These are phyloP conservation scores for Nidula niveotomentosa DNA, from an alignment of 1,284 basidiomycete genomes.

Conservation along the genomic window DNA sequence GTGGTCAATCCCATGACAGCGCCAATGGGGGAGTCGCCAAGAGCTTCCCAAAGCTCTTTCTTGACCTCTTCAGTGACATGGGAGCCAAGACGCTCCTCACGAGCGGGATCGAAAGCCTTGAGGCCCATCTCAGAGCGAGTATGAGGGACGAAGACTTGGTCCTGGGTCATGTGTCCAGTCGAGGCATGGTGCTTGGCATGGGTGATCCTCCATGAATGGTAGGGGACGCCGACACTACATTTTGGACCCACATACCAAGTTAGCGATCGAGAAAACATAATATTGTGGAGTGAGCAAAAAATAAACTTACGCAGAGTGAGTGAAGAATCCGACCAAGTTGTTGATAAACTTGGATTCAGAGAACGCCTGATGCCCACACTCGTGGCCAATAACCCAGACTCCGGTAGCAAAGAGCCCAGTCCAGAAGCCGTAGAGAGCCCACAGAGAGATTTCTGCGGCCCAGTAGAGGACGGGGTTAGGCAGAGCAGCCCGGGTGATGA, in stretches of 20 bases:
- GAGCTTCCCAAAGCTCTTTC: constrained; percentile 81
- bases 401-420: constrained; percentile 92
- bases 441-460: constrained; percentile 67
- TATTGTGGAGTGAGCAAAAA: constrained; percentile 9
- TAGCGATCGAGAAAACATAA: constrained; percentile 13
- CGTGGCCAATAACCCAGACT: constrained; percentile 91
- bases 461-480: constrained; percentile 67
- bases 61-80: constrained; percentile 74
- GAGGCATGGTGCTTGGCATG: constrained; percentile 98
- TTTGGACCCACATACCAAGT: constrained; percentile 19
- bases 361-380: constrained; percentile 96
- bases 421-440: constrained; percentile 82
- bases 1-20: constrained; percentile 65
- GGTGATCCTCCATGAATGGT: constrained; percentile 97
- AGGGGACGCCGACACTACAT: constrained; percentile 87
- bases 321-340: constrained; percentile 91
- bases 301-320: constrained; percentile 81
- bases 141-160: constrained; percentile 95
- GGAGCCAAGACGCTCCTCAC: constrained; percentile 69
- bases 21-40: constrained; percentile 92
- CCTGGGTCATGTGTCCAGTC: constrained; percentile 92
- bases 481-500: constrained; percentile 61
- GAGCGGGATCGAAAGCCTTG: constrained; percentile 61
- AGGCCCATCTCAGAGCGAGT: constrained; percentile 79
- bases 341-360: constrained; percentile 95